Evolutionary conservation across 495 filamentous ascomycete genomes (phyloP).

Genomic region (Cercophora newfieldiana): DNA sequence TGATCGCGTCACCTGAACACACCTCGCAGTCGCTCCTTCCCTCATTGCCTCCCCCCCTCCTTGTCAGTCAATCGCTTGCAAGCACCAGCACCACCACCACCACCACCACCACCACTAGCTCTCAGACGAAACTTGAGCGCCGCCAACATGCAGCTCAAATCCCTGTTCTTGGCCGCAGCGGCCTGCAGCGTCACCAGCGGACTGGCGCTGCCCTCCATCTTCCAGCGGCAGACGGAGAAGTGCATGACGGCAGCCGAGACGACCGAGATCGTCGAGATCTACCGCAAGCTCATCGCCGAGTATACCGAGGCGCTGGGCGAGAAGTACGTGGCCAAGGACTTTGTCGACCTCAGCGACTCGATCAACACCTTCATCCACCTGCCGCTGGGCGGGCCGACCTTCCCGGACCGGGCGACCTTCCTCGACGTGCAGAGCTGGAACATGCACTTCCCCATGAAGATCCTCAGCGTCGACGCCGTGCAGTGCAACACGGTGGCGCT

Average conservation of each 20-base stretch:
- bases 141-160: constrained; percentile 7
- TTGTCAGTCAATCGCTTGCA: no score
- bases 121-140: no score
- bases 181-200: neutral
- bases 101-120: no score
- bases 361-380: constrained; percentile 18
- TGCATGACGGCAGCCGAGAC: constrained; percentile 14
- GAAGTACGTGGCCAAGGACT: constrained; percentile 15
- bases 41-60: constrained; percentile 1
- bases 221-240: constrained; percentile 3
- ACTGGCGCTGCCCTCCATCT: constrained; percentile 7
- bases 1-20: neutral
- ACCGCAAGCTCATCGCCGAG: constrained; percentile 15
- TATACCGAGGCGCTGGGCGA: constrained; percentile 15
- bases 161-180: constrained; percentile 9
- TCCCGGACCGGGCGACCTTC: constrained; percentile 11
- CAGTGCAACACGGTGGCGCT: constrained; percentile 18
- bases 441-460: constrained; percentile 16
- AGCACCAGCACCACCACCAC: constrained; percentile 3
- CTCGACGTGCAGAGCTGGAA: constrained; percentile 16
- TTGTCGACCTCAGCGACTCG: constrained; percentile 12
- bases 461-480: constrained; percentile 14
- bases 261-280: constrained; percentile 10
- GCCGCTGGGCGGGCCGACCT: constrained; percentile 11
- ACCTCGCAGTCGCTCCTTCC: neutral